Conservation (phyloP, 1,139 yeast species). For the Sugiyamaella neomexicana region DNA sequence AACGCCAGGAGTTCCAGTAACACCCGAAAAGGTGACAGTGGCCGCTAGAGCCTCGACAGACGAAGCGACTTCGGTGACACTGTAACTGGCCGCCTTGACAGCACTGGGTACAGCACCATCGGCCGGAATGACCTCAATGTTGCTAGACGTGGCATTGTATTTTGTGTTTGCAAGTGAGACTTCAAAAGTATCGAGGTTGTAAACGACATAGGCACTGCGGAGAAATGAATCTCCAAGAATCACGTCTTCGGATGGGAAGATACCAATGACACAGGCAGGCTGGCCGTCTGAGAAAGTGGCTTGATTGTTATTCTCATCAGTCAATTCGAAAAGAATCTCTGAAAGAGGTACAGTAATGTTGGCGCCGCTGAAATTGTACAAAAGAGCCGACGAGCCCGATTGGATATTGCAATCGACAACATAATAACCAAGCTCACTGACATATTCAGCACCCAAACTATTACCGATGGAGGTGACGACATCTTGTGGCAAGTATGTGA, state of each 20-base stretch:
- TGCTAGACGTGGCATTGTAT: constrained; percentile 27
- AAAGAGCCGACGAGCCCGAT: constrained; percentile 25
- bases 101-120: constrained; percentile 35
- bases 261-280: constrained; percentile 35
- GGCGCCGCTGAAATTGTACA: constrained; percentile 37
- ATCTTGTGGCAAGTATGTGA: constrained; percentile 35
- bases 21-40: constrained; percentile 14
- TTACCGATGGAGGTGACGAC: constrained; percentile 28
- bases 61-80: constrained; percentile 24
- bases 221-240: constrained; percentile 74
- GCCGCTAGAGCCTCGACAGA: constrained; percentile 11
- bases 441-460: constrained; percentile 31
- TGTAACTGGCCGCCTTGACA: constrained; percentile 31
- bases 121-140: constrained; percentile 31
- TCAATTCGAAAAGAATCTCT: constrained; percentile 31
- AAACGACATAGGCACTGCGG: constrained; percentile 72
- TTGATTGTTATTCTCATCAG: constrained; percentile 23
- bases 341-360: constrained; percentile 32
- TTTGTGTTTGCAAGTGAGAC: constrained; percentile 66
- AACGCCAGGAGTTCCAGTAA: constrained; percentile 12
- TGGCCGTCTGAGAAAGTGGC: constrained; percentile 29
- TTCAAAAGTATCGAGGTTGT: constrained; percentile 64
- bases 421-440: constrained; percentile 23
- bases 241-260: constrained; percentile 21
- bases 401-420: constrained; percentile 24